These are phyloP conservation scores for Cornus controversa DNA, from an alignment of 148 eudicot species.

Conservation along the genomic window DNA sequence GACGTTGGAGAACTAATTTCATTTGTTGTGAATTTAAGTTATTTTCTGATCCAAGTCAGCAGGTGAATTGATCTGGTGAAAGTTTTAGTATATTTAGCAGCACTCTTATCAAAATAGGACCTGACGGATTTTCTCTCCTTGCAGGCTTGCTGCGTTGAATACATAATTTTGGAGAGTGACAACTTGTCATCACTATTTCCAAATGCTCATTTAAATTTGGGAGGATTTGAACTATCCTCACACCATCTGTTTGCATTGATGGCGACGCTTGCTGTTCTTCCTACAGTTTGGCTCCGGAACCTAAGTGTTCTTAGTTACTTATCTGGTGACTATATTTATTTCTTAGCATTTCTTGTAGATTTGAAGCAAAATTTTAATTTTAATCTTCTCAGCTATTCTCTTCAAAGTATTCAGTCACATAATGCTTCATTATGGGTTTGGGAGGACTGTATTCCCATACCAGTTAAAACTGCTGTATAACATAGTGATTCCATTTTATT, in stretches of 20 bases:
- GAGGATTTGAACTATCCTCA: slow-evolving; percentile 43
- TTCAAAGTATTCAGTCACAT: not conserved
- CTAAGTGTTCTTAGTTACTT: slow-evolving; percentile 81
- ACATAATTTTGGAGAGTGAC: slow-evolving; percentile 88
- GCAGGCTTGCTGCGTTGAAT: slow-evolving; percentile 86
- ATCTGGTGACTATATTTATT: slow-evolving; percentile 55
- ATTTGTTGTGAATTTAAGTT: too few species aligned
- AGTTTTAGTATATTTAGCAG: not conserved
- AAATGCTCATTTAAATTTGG: slow-evolving; percentile 56
- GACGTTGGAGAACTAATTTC: too few species aligned
- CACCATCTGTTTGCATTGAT: slow-evolving; percentile 69
- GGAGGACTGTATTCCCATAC: not conserved
- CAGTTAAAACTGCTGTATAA: not conserved
- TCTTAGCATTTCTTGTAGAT: not conserved
- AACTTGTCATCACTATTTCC: slow-evolving; percentile 87
- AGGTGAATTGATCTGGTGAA: not conserved
- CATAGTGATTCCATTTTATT: not conserved
- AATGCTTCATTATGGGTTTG: not conserved
- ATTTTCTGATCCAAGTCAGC: not conserved
- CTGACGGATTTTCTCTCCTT: not conserved
- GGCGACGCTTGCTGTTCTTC: slow-evolving; percentile 72
- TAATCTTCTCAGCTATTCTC: not conserved
- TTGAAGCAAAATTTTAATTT: not conserved
- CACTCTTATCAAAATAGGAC: too few species aligned
- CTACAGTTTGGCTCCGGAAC: slow-evolving; percentile 85